phyloP scores from a whole-genome alignment of 2,329 filamentous ascomycete genomes.

The Cladosporium austrohemisphaericum region DNA sequence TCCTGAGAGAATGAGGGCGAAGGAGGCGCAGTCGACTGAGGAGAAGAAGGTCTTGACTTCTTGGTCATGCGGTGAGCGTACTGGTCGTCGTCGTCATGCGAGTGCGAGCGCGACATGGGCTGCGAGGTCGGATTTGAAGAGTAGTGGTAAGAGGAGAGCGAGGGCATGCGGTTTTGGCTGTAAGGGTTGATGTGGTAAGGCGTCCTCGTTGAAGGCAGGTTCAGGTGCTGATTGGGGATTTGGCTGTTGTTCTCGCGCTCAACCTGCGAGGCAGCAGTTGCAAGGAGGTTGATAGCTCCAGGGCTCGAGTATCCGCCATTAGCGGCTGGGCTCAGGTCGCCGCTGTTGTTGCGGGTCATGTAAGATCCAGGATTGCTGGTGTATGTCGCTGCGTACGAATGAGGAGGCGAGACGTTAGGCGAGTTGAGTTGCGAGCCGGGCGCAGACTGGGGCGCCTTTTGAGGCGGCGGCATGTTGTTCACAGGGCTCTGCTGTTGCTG shows the following conservation, averaged over 20 bases:
- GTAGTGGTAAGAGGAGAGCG: slow-evolving; percentile 70
- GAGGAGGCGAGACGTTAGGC: slow-evolving; percentile 93
- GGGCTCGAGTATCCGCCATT: slow-evolving; percentile 34
- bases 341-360: slow-evolving; percentile 53
- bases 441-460: slow-evolving; percentile 78
- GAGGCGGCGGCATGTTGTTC: slow-evolving; percentile 75
- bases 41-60: slow-evolving; percentile 87
- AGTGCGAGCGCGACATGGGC: slow-evolving; percentile 88
- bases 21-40: slow-evolving; percentile 90
- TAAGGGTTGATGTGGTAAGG: slow-evolving; percentile 46
- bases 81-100: slow-evolving; percentile 76
- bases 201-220: slow-evolving; percentile 28
- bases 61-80: slow-evolving; percentile 75
- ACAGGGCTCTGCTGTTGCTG: slow-evolving; percentile 18
- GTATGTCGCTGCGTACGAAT: slow-evolving; percentile 66
- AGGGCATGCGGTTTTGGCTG: slow-evolving; percentile 63
- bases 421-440: slow-evolving; percentile 81
- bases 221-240: slow-evolving; percentile 39
- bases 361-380: slow-evolving; percentile 56
- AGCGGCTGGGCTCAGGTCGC: slow-evolving; percentile 46
- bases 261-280: slow-evolving; percentile 65
- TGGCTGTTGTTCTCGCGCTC: slow-evolving; percentile 56
- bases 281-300: slow-evolving; percentile 64
- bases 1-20: slow-evolving; percentile 96
- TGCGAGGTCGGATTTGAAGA: slow-evolving; percentile 50